These are phyloP conservation scores for Malus domestica DNA, from an alignment of 306 rosid genomes.

Conservation along the genomic window ASM211411v1 NC_041800.1:24363733-24364232, in stretches of 20 bases:
- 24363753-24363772: not conserved
- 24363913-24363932: not conserved
- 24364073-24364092: not conserved
- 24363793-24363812: slow-evolving; percentile 61
- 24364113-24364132: not conserved
- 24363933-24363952: not conserved
- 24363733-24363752: not conserved
- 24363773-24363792: not conserved
- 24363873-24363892: slow-evolving; percentile 50
- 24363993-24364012: slow-evolving; percentile 43
- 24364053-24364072: not conserved
- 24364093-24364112: not conserved
- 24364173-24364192: slow-evolving; percentile 38
- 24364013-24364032: slow-evolving; percentile 55
- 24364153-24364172: not conserved
- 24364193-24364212: slow-evolving; percentile 82
- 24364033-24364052: slow-evolving; percentile 38
- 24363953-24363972: not conserved
- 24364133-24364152: not conserved
- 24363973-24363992: slow-evolving; percentile 47
- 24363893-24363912: not conserved
- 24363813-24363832: slow-evolving; percentile 63
- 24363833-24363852: slow-evolving; percentile 56
- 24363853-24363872: slow-evolving; percentile 63
- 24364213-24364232: slow-evolving; percentile 72